Evolutionary conservation across 2,329 filamentous ascomycete genomes (phyloP).

Genomic region (Didymella keratinophila): DNA sequence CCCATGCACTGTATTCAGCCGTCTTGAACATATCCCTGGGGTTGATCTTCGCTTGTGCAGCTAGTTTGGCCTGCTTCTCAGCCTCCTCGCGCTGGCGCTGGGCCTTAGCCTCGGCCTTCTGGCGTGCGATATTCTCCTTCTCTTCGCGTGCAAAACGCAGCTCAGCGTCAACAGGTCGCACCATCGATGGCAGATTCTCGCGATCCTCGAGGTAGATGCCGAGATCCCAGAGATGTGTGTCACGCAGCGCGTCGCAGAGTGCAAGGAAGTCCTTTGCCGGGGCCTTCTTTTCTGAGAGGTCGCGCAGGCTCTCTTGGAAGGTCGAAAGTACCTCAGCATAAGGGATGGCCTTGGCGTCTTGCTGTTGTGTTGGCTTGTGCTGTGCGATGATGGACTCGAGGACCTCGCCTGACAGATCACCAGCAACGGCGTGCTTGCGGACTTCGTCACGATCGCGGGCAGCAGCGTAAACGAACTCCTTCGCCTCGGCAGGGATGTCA

Average conservation of each 20-base stretch:
- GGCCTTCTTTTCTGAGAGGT: constrained; percentile 57
- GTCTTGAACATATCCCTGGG: constrained; percentile 66
- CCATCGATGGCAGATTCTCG: constrained; percentile 73
- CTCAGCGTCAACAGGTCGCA: constrained; percentile 70
- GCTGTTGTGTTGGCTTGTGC: constrained; percentile 38
- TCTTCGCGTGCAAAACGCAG: constrained; percentile 63
- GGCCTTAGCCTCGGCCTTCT: constrained; percentile 55
- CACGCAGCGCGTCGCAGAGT: constrained; percentile 76
- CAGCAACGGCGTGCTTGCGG: constrained; percentile 63
- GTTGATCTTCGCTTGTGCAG: constrained; percentile 65
- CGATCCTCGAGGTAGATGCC: constrained; percentile 90
- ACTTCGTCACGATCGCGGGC: constrained; percentile 65
- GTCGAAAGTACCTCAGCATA: constrained; percentile 60
- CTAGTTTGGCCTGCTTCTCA: constrained; percentile 62
- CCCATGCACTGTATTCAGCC: constrained; percentile 76
- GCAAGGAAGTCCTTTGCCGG: constrained; percentile 75
- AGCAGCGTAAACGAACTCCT: constrained; percentile 67
- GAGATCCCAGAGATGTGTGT: constrained; percentile 80
- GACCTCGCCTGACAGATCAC: constrained; percentile 41
- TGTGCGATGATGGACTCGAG: constrained; percentile 52
- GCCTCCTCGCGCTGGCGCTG: constrained; percentile 67
- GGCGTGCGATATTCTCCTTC: constrained; percentile 57
- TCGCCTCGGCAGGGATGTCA: constrained; percentile 66
- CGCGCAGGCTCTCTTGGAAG: constrained; percentile 69
- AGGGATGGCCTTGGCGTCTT: constrained; percentile 46